Base-by-base conservation (phyloP, 176 grass and related monocot genomes). In the Avena sativa region DNA sequence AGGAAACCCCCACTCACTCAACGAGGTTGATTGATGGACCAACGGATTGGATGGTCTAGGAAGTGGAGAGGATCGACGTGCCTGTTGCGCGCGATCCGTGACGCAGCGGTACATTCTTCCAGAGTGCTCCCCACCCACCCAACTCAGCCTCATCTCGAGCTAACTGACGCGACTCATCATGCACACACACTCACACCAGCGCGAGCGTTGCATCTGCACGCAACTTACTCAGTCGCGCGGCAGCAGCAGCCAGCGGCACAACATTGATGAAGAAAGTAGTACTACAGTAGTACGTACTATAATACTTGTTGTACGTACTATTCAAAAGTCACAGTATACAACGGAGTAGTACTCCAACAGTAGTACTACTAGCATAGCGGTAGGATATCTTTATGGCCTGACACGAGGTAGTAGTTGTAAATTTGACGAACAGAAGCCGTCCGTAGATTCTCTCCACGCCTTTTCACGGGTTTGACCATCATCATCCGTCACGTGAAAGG, bases 381-480 rank as follows among this genome's bases (percentile, higher is more conserved):
- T 64, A 12, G 12, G 9, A 26, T 64, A 26, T 5, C 56, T 34
- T 66, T 30, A 66, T 32, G 16, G 67, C 17, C 34, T 43, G 67
- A 71, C 67, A 19, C 16, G 34, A 56, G 34, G 34, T 40, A 1
- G 67, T 70, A 2, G 67, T 71, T 71, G 9, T 20, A 71, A 71
- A 71, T 20, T 71, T 71, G 67, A 71, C 67, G 67, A 71, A 43
- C 67, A 40, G 67, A 43, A 71, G 67, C 16, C 32, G 17, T 19
- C 15, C 5, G 52, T 56, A 56, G 52, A 56, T 56, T 56, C 52
- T 16, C 14, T 56, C 14, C 52, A 16, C 52, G 52, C 52, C 4
- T 15, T 55, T 55, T 55, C 4, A 55, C 52, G 52, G 52, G 52
- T 55, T 55, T 55, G 52, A 55, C 52, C 52, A 55, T 15, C 13